Evolutionary conservation across 2,329 filamentous ascomycete species (phyloP), one percentile per base, ranked within the genome.

Genomic region (Anthostomella pinea): DNA sequence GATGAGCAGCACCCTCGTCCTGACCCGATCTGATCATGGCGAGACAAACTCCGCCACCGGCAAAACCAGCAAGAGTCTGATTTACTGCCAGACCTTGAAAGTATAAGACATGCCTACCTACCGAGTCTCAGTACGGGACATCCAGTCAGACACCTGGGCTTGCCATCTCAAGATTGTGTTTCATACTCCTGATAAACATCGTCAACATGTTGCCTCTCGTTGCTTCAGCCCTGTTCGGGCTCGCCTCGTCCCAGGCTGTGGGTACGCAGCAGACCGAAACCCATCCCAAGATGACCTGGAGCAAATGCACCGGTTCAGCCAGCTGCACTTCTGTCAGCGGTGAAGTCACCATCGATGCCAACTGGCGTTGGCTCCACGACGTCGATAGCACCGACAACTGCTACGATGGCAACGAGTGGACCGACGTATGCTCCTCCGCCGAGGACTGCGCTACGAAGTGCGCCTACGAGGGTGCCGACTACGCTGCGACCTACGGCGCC

Each of bases 311-410:
- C 15, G 45, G 48, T 37, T 60, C 56, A 19, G 68, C 69, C 30
- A 62, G 60, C 34, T 75, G 72, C 53, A 65, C 64, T 8, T 55
- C 58, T 11, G 62, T 68, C 43, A 58, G 58, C 37, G 69, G 63
- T 30, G 66, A 66, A 28, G 63, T 76, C 21, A 70, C 72, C 30
- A 59, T 76, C 48, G 72, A 76, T 46, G 47, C 70, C 30, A 74
- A 74, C 59, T 75, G 71, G 70, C 68, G 72, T 41, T 75, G 72
- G 72, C 58, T 73, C 27, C 70, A 75, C 53, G 46, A 53, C n/a
- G 59, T 57, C 30, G 46, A 46, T 8, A 63, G 64, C 22, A 65
- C 58, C 39, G 67, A 62, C 38, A 74, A 75, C 58, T 73, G 69
- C 60, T 72, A 72, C 49, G 69, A 66, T 30, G 69, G 68, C 33